Percentiles rank a stretch among this genome's conserved stretches.
Evolutionary conservation across 2,329 filamentous ascomycete species (phyloP).

Genomic region (Epicoccum nigrum): DNA sequence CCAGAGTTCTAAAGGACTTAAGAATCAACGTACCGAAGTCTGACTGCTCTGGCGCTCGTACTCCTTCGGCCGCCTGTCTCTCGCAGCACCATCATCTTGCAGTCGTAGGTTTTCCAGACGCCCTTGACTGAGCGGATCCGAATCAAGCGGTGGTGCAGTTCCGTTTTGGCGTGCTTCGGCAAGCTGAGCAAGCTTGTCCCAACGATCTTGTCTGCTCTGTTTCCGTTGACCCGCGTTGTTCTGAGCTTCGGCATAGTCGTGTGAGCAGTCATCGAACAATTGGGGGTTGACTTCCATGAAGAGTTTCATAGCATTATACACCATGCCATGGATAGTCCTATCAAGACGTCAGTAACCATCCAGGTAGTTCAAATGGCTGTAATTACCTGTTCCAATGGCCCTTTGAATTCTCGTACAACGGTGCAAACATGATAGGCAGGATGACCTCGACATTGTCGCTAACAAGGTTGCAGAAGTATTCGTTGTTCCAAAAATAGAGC

Average conservation of each 20-base stretch:
- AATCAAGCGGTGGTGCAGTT: conserved; percentile 64
- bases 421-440: conserved; percentile 98
- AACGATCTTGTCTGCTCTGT: conserved; percentile 80
- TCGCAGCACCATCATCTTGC: conserved; percentile 69
- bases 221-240: conserved; percentile 88
- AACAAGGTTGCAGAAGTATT: conserved; percentile 99
- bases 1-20: conserved; percentile 49
- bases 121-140: conserved; percentile 79
- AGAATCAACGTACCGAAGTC: conserved; percentile 53
- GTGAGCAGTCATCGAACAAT: conserved; percentile 97
- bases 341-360: conserved; percentile 23
- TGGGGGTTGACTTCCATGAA: conserved; percentile 99
- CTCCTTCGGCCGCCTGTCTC: conserved; percentile 48
- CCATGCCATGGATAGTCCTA: conserved; percentile 99
- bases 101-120: conserved; percentile 88
- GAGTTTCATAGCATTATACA: conserved; percentile 99
- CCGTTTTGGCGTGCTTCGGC: conserved; percentile 71
- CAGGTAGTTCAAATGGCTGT: conserved; percentile 30
- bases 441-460: conserved; percentile 99
- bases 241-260: conserved; percentile 96
- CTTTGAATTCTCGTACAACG: conserved; percentile 98
- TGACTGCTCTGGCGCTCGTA: conserved; percentile 49
- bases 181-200: conserved; percentile 83
- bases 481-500: conserved; percentile 99
- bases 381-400: conserved; percentile 95